Percentiles rank a stretch among this genome's conserved stretches.
These are phyloP conservation scores for Pythium coloratum DNA, from an alignment of 352 stramenopile species.

Conservation along the genomic window DNA sequence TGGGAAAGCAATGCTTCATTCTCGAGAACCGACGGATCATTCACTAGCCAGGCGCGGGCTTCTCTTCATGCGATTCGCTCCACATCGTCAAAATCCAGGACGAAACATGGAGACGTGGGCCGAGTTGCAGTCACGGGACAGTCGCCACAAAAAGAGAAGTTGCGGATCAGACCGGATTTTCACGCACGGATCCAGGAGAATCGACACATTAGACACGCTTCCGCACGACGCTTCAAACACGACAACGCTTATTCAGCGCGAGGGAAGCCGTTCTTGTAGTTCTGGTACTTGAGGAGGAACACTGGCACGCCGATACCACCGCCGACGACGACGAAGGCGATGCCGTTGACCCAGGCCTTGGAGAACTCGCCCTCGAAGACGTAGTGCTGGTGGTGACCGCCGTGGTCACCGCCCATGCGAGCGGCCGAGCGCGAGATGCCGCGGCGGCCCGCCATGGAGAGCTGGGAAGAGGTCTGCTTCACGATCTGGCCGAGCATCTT, in stretches of 20 bases:
- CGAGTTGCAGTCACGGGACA: background rate
- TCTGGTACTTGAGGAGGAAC: slow-evolving; percentile 77
- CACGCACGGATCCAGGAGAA: background rate
- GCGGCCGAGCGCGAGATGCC: slow-evolving; percentile 75
- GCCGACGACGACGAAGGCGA: slow-evolving; percentile 61
- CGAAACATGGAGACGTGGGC: background rate
- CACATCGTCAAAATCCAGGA: slow-evolving; percentile 1
- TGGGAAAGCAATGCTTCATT: slow-evolving; percentile 3
- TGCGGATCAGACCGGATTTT: background rate
- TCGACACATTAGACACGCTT: background rate
- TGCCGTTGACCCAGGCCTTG: slow-evolving; percentile 63
- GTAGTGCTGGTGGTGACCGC: slow-evolving; percentile 78
- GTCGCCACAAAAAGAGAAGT: background rate
- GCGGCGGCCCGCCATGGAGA: slow-evolving; percentile 56
- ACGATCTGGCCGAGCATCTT: slow-evolving; percentile 61
- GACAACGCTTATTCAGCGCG: slow-evolving; percentile 58
- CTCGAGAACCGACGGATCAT: background rate
- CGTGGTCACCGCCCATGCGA: slow-evolving; percentile 71
- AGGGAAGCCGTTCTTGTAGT: slow-evolving; percentile 90
- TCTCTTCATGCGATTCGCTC: slow-evolving; percentile 5
- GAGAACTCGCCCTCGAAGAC: slow-evolving; percentile 85
- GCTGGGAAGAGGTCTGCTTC: slow-evolving; percentile 69
- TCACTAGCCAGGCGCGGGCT: background rate
- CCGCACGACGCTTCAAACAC: background rate
- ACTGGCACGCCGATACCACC: slow-evolving; percentile 68